A percentile compares a stretch with the other conserved stretches of the same genome.
phyloP scores from a whole-genome alignment of 2,329 filamentous ascomycete species.

The Teratosphaeria gauchensis region DNA sequence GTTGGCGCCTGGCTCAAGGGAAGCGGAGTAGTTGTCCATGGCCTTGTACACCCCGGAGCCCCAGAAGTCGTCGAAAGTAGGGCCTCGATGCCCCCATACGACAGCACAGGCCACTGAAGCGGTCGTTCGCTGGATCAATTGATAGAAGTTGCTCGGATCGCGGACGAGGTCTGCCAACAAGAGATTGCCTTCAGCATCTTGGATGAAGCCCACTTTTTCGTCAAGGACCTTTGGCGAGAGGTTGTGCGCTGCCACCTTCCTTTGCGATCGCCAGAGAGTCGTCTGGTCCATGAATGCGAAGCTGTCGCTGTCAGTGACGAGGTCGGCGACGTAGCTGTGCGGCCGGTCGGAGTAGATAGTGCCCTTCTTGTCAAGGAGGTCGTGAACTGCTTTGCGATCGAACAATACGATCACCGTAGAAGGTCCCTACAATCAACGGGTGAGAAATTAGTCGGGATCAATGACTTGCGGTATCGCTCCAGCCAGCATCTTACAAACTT shows the following conservation, averaged over 20 bases:
- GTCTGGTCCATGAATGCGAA: conserved; percentile 40
- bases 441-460: no score
- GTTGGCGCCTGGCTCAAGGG: conserved; percentile 40
- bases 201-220: conserved; percentile 32
- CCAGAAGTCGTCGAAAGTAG: conserved; percentile 1
- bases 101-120: conserved; percentile 32
- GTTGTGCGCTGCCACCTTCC: conserved; percentile 37
- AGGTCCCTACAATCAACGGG: conserved; percentile 1
- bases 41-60: neutral
- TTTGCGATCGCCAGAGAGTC: conserved; percentile 36
- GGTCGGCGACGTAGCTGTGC: conserved; percentile 29
- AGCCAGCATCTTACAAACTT: conserved; percentile 26
- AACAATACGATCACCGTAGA: conserved; percentile 34
- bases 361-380: conserved; percentile 38
- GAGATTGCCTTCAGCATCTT: conserved; percentile 38
- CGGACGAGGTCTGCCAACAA: conserved; percentile 37
- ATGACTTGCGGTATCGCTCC: no score
- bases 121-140: no score
- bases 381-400: conserved; percentile 30
- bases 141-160: conserved; percentile 21
- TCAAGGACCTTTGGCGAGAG: conserved; percentile 36
- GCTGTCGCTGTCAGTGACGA: conserved; percentile 41
- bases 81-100: conserved; percentile 20
- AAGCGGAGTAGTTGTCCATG: conserved; percentile 26
- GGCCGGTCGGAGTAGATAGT: conserved; percentile 31